Base-by-base conservation (phyloP, 129 eudicot species). In the Solidago caesia region DNA sequence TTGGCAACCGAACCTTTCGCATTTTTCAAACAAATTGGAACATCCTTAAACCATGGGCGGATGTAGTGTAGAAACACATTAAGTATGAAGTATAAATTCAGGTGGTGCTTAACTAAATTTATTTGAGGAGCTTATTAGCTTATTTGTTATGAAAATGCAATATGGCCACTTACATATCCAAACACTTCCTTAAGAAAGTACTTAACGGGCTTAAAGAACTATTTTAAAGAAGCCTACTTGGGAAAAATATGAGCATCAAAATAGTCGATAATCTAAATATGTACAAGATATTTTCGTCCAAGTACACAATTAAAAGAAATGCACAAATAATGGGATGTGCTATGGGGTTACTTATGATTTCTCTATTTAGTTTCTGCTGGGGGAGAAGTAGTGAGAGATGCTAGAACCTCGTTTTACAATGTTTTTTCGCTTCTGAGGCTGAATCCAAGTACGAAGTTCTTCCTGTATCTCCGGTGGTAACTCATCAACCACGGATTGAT, bases 401-500 rank as follows among this genome's bases (percentile, higher is more conserved):
- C 85, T 81, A 58, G 90, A 88, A 69, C 86, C 85, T 45, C 75
- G 82, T 82, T 84, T 94, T 6, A 64, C 65, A 1, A 66, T 68
- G 58, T 75, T 87, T 51, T 83, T 76, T 60, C 79, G 91, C 74
- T 91, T 91, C 59, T 78, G 84, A 56, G 97, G 96, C 69, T 80
- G 88, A 41, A 91, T 66, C 88, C 84, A 85, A 7, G 82, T 84
- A 41, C 82, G 77, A 29, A 94, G 43, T 72, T 94, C 97, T 78
- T 85, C 87, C 71, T 84, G 98, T 64, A 94, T 88, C 72, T 94
- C 91, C 4, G 39, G 70, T 7, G 98, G 97, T 51, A 94, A 86
- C 77, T 94, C 96, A 5, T 87, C 79, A 57, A 94, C 43, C 67
- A 91, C 85, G 46, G 81, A 61, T 48, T 84, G 97, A 73, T 94